phyloP scores from a whole-genome alignment of 1,284 basidiomycete genomes.

The Ceratobasidium sp. region DNA sequence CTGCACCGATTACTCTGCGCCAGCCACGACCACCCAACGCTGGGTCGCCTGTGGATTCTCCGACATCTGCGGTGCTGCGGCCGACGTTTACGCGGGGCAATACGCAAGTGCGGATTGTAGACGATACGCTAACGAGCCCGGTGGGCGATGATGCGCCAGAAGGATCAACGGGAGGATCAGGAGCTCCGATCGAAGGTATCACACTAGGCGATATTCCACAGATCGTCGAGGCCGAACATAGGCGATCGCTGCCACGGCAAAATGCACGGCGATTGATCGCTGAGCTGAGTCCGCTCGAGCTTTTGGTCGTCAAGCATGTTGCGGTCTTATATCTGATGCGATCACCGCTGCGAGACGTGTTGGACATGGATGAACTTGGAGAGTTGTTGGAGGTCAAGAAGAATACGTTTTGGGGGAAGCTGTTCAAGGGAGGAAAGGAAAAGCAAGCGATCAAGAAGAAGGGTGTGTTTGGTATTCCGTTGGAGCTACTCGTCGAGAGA shows the following conservation, averaged over 20 bases:
- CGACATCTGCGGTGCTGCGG: conserved; percentile 62
- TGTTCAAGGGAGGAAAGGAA: conserved; percentile 91
- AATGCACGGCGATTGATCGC: conserved; percentile 83
- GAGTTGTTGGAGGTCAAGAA: conserved; percentile 95
- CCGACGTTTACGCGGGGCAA: conserved; percentile 83
- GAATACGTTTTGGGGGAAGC: conserved; percentile 95
- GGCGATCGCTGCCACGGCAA: conserved; percentile 78
- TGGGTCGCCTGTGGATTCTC: conserved; percentile 12
- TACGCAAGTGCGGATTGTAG: conserved; percentile 89
- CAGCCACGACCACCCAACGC: conserved; percentile 53
- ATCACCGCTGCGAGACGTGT: conserved; percentile 80
- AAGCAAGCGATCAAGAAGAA: conserved; percentile 91
- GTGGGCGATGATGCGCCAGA: conserved; percentile 27
- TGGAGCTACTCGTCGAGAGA: conserved; percentile 94
- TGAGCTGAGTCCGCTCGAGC: conserved; percentile 84
- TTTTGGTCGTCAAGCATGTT: conserved; percentile 92
- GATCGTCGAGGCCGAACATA: conserved; percentile 89
- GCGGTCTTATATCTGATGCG: conserved; percentile 84
- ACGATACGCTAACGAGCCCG: conserved; percentile 68
- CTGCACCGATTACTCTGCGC: conserved; percentile 47
- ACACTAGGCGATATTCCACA: conserved; percentile 98
- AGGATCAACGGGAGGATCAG: no score
- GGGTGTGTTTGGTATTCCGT: conserved; percentile 93
- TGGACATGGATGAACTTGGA: conserved; percentile 91
- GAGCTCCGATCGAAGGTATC: conserved; percentile 76